Evolutionary conservation across 163 green algal species (phyloP).

Genomic region (Chlamydomonas reinhardtii): DNA sequence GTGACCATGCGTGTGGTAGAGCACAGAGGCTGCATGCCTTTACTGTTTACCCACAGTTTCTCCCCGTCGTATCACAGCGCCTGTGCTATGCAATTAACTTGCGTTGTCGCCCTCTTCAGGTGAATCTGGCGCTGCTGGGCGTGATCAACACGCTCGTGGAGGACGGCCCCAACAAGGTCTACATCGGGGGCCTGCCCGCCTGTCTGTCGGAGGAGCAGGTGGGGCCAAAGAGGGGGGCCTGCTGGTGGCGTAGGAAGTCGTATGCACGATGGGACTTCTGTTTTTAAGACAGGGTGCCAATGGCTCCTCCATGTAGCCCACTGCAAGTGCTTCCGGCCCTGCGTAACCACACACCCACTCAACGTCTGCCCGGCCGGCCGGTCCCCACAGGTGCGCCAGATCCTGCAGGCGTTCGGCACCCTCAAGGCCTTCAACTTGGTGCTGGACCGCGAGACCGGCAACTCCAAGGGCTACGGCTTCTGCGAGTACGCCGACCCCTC

Average conservation of each 20-base stretch:
- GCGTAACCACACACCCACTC: too few species aligned
- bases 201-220: constrained; percentile 66
- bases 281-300: too few species aligned
- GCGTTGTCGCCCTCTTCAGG: not conserved
- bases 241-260: too few species aligned
- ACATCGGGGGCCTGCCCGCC: constrained; percentile 58
- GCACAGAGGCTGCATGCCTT: too few species aligned
- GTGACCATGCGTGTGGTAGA: too few species aligned
- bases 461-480: constrained; percentile 58
- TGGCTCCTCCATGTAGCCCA: too few species aligned
- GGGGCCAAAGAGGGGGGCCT: not conserved
- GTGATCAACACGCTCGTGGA: constrained; percentile 59
- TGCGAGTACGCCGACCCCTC: constrained; percentile 60
- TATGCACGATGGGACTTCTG: too few species aligned
- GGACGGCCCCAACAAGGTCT: constrained; percentile 61
- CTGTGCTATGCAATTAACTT: too few species aligned
- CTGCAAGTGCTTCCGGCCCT: too few species aligned
- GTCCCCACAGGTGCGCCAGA: constrained; percentile 50
- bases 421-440: constrained; percentile 65
- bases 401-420: constrained; percentile 60
- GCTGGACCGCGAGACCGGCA: constrained; percentile 52
- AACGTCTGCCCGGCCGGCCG: too few species aligned
- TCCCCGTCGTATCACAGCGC: too few species aligned
- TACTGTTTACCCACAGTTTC: too few species aligned
- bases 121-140: constrained; percentile 63